phyloP scores from a whole-genome alignment of 768 basidiomycete genomes.

The Dendrothele bispora region DNA sequence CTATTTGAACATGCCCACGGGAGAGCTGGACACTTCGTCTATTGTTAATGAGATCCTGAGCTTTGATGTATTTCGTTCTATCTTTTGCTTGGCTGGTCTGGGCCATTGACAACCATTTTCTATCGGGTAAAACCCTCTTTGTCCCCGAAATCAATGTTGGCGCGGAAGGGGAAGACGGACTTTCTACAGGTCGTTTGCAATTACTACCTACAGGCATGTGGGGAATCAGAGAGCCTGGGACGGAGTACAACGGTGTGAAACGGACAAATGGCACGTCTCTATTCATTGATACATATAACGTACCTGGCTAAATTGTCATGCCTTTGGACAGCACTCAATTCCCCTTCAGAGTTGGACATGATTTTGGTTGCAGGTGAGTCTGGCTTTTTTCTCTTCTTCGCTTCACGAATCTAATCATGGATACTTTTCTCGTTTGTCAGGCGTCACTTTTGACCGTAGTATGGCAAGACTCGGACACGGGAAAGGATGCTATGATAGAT shows the following conservation, averaged over 20 bases:
- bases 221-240: too few species aligned
- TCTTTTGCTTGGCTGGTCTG: background rate
- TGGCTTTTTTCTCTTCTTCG: too few species aligned
- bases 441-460: too few species aligned
- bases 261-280: too few species aligned
- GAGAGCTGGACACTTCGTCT: too few species aligned
- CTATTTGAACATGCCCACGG: conserved; percentile 77
- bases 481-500: conserved; percentile 81
- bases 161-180: conserved; percentile 62
- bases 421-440: too few species aligned
- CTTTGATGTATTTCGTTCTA: conserved; percentile 47
- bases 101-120: conserved; percentile 1
- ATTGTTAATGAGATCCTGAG: conserved; percentile 52
- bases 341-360: too few species aligned
- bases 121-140: conserved; percentile 62
- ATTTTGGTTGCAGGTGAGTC: too few species aligned
- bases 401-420: too few species aligned
- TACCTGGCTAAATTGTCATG: background rate
- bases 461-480: conserved; percentile 76
- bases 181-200: conserved; percentile 60
- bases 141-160: too few species aligned
- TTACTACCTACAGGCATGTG: conserved; percentile 55
- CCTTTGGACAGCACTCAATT: too few species aligned
- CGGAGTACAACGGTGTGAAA: too few species aligned
- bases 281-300: conserved; percentile 12